These are phyloP conservation scores for Parsonsia alboflavescens DNA, from an alignment of 257 asterid species.

Conservation along the genomic window DNA sequence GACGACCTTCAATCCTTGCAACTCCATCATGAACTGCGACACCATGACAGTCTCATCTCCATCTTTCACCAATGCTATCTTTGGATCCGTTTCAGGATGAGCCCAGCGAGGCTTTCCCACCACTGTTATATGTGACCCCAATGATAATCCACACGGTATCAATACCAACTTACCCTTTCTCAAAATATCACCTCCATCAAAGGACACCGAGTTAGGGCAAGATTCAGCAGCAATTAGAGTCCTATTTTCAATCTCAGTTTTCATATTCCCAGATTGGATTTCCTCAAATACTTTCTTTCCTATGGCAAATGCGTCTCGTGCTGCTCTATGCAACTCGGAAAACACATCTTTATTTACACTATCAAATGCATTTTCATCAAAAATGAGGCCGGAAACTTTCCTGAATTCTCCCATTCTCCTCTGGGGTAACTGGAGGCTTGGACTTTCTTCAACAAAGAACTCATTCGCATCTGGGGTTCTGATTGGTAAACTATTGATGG, in stretches of 20 bases:
- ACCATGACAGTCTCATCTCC: slow-evolving; percentile 37
- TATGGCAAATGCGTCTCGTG: slow-evolving; percentile 64
- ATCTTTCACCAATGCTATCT: slow-evolving; percentile 32
- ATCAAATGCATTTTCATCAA: slow-evolving; percentile 50
- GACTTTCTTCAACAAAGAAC: slow-evolving; percentile 31
- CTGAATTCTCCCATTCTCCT: slow-evolving; percentile 46
- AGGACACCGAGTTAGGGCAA: slow-evolving; percentile 62
- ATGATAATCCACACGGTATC: slow-evolving; percentile 81
- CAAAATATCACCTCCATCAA: slow-evolving; percentile 40
- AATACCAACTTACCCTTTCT: slow-evolving; percentile 50
- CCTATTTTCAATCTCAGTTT: slow-evolving; percentile 33
- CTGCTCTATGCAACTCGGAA: slow-evolving; percentile 60
- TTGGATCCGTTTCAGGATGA: slow-evolving; percentile 39
- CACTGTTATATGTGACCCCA: slow-evolving; percentile 87
- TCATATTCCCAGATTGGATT: slow-evolving; percentile 50
- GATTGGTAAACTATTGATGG: slow-evolving; percentile 33
- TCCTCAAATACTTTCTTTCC: slow-evolving; percentile 67
- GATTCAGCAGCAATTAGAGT: slow-evolving; percentile 27
- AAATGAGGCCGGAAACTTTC: slow-evolving; percentile 57
- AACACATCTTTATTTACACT: slow-evolving; percentile 52
- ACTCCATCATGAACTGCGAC: slow-evolving; percentile 80
- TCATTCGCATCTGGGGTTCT: slow-evolving; percentile 32
- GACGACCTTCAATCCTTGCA: slow-evolving; percentile 81
- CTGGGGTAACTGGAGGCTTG: slow-evolving; percentile 23
- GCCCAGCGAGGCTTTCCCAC: slow-evolving; percentile 70